Percentiles rank a stretch among this genome's conserved stretches.
phyloP scores from a whole-genome alignment of 2,329 filamentous ascomycete genomes.

The Colletotrichum liaoningense region DNA sequence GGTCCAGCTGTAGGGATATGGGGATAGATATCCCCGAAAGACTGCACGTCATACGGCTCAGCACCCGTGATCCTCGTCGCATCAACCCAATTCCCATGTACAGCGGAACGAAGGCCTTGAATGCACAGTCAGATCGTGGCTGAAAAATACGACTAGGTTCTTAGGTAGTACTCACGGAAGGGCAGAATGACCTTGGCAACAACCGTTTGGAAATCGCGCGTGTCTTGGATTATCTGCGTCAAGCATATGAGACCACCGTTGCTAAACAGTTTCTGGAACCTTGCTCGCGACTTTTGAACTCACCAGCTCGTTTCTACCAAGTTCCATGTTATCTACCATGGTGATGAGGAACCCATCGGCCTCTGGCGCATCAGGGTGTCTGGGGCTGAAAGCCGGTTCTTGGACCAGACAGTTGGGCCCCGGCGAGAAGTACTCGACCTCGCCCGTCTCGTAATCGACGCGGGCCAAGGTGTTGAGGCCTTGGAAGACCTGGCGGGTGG shows the following conservation, averaged over 20 bases:
- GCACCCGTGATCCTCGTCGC: neutral
- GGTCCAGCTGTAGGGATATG: neutral
- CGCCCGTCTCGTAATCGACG: neutral
- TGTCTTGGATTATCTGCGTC: no score
- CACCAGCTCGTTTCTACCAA: neutral
- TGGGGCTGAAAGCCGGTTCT: slow-evolving; percentile 57
- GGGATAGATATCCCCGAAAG: neutral
- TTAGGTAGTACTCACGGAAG: no score
- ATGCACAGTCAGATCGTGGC: slow-evolving; percentile 45
- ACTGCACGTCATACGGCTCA: neutral
- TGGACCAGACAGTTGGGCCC: slow-evolving; percentile 47
- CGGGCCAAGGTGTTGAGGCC: slow-evolving; percentile 36
- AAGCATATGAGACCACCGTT: no score
- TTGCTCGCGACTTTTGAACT: neutral
- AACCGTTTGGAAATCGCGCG: no score
- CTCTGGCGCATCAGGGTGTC: slow-evolving; percentile 45
- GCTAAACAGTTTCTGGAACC: no score
- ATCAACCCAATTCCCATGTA: slow-evolving; percentile 48
- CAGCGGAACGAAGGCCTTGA: slow-evolving; percentile 48
- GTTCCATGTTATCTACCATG: slow-evolving; percentile 39
- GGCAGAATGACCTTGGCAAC: no score
- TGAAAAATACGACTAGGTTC: slow-evolving; percentile 48
- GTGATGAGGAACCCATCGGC: slow-evolving; percentile 56
- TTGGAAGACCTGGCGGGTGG: no score
- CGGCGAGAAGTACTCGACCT: neutral